Evolutionary conservation across 192 early-diverging fungal genomes (phyloP).

Genomic region (Backusella tarrabulga): DNA sequence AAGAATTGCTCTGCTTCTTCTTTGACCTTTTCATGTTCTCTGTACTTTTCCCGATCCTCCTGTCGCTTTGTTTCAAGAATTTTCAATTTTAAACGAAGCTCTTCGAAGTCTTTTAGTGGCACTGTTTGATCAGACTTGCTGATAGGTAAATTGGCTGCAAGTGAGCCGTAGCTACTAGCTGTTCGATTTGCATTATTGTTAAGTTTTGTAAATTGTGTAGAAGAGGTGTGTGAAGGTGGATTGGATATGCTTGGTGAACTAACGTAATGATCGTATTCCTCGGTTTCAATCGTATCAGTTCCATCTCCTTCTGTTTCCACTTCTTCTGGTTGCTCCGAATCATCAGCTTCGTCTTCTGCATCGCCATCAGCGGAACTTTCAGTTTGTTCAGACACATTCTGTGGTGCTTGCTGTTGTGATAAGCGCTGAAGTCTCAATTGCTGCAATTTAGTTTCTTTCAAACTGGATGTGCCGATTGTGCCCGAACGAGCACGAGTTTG

Average conservation of each 20-base stretch:
- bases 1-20: slow-evolving; percentile 71
- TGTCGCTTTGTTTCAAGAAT: slow-evolving; percentile 80
- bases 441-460: slow-evolving; percentile 16
- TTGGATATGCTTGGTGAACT: neutral
- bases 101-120: slow-evolving; percentile 72
- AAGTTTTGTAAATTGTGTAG: neutral
- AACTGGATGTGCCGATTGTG: neutral
- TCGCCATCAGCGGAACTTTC: slow-evolving; percentile 27
- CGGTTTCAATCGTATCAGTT: neutral
- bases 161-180: slow-evolving; percentile 9
- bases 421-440: slow-evolving; percentile 4
- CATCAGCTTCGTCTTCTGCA: slow-evolving; percentile 36
- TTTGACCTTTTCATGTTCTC: slow-evolving; percentile 70
- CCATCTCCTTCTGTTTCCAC: neutral
- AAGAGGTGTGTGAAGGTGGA: slow-evolving; percentile 3
- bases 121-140: slow-evolving; percentile 37
- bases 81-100: slow-evolving; percentile 71
- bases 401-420: slow-evolving; percentile 11
- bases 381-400: slow-evolving; percentile 13
- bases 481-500: slow-evolving; percentile 14
- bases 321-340: slow-evolving; percentile 18
- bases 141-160: slow-evolving; percentile 10
- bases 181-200: neutral
- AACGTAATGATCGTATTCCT: neutral
- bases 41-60: slow-evolving; percentile 72